Conservation (phyloP, 2,329 filamentous ascomycete species). For the Daldinia sp. region DNA sequence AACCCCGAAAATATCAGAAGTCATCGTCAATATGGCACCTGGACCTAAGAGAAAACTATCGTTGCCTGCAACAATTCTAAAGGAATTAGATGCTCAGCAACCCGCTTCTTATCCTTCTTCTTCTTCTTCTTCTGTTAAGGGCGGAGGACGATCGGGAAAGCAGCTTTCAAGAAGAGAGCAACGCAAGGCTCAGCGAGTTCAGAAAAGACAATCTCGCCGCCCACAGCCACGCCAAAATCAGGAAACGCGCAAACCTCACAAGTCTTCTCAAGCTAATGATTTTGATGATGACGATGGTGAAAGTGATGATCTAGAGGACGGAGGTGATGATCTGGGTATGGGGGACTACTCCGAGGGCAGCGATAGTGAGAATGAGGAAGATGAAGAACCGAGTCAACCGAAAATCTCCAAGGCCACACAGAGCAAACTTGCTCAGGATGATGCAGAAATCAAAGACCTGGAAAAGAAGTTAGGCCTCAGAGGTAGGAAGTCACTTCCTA, state of each 20-base stretch:
- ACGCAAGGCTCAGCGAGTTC: constrained; percentile 49
- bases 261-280: constrained; percentile 30
- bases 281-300: constrained; percentile 29
- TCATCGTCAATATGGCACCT: constrained; percentile 47
- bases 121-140: constrained; percentile 20
- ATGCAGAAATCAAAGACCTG: constrained; percentile 86
- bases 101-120: constrained; percentile 1
- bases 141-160: constrained; percentile 36
- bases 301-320: constrained; percentile 34
- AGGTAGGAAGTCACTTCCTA: constrained; percentile 78
- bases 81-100: constrained; percentile 56
- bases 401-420: constrained; percentile 59
- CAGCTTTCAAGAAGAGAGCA: constrained; percentile 51
- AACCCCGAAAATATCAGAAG: neutral
- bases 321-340: constrained; percentile 40
- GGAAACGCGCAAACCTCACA: constrained; percentile 27
- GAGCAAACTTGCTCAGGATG: constrained; percentile 79
- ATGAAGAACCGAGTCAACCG: constrained; percentile 25
- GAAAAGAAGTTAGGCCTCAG: constrained; percentile 90
- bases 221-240: constrained; percentile 44
- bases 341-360: constrained; percentile 51
- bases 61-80: constrained; percentile 59
- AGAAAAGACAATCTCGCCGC: constrained; percentile 49
- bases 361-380: constrained; percentile 44
- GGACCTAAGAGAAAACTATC: constrained; percentile 54